These are phyloP conservation scores for Tanacetum coccineum DNA, from an alignment of 129 eudicot genomes.

Conservation along the genomic window DNA sequence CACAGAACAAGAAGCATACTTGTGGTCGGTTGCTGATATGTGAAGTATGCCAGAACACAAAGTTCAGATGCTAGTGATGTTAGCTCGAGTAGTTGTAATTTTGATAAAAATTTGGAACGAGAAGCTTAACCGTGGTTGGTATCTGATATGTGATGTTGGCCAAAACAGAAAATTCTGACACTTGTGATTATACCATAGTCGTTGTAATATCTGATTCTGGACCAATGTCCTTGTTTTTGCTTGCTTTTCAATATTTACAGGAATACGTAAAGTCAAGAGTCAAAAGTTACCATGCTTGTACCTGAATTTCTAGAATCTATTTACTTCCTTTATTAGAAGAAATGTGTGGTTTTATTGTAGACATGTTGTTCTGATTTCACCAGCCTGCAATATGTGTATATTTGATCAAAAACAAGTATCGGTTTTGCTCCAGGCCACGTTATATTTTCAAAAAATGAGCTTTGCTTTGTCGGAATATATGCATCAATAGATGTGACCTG, in stretches of 20 bases:
- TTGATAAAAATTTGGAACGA: not conserved
- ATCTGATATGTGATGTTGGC: too few relatives aligned
- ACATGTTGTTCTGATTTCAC: not conserved
- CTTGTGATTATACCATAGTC: not conserved
- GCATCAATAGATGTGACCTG: too few relatives aligned
- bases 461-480: too few relatives aligned
- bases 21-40: conserved; percentile 94
- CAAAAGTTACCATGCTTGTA: conserved; percentile 5
- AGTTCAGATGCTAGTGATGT: not conserved
- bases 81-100: not conserved
- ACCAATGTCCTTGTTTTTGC: not conserved
- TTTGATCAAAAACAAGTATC: too few relatives aligned
- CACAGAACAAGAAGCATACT: conserved; percentile 77
- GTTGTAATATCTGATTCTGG: not conserved
- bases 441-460: too few relatives aligned
- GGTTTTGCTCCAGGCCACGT: too few relatives aligned
- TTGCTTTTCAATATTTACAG: not conserved
- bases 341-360: not conserved
- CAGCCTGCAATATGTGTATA: not conserved
- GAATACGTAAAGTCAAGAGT: not conserved
- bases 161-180: not conserved
- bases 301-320: not conserved
- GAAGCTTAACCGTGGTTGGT: not conserved
- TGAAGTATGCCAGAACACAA: conserved; percentile 23
- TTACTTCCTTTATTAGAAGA: not conserved